Conservation (phyloP, 73 alveolate species). For the Paramecium bursaria region DNA sequence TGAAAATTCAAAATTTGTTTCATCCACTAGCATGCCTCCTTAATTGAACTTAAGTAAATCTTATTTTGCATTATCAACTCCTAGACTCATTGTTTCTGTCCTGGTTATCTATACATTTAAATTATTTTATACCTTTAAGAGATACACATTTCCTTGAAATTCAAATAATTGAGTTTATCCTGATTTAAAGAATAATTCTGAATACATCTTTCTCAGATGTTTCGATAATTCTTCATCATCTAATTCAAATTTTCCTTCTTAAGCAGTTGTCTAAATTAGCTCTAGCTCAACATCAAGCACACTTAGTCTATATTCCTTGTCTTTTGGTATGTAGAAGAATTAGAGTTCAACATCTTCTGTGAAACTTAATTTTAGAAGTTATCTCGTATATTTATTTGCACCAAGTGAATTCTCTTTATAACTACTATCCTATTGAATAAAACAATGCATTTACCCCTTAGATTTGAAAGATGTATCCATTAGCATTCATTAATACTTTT, state of each 20-base stretch:
- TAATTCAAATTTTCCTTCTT: not conserved
- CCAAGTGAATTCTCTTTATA: slow-evolving; percentile 30
- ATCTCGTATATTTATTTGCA: slow-evolving; percentile 36
- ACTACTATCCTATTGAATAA: slow-evolving; percentile 3
- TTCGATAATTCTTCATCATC: slow-evolving; percentile 26
- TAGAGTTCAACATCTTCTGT: slow-evolving; percentile 30
- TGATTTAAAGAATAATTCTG: not conserved
- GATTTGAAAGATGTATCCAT: slow-evolving; percentile 33
- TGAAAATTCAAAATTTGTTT: not conserved
- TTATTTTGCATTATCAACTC: not conserved
- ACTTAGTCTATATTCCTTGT: slow-evolving; percentile 35
- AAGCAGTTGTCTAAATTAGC: not conserved
- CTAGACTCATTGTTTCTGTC: not conserved
- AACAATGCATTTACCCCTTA: slow-evolving; percentile 2
- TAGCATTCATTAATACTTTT: not conserved
- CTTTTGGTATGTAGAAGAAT: slow-evolving; percentile 21
- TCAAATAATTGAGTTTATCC: slow-evolving; percentile 31
- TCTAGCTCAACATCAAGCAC: slow-evolving; percentile 51
- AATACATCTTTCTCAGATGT: slow-evolving; percentile 6
- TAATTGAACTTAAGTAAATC: not conserved
- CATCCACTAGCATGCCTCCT: not conserved
- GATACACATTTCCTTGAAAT: slow-evolving; percentile 26
- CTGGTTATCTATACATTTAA: not conserved
- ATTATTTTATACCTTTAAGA: slow-evolving; percentile 41
- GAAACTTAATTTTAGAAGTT: slow-evolving; percentile 29